Conservation (phyloP, 2,329 filamentous ascomycete genomes). For the Teratosphaeria pseudoeucalypti region DNA sequence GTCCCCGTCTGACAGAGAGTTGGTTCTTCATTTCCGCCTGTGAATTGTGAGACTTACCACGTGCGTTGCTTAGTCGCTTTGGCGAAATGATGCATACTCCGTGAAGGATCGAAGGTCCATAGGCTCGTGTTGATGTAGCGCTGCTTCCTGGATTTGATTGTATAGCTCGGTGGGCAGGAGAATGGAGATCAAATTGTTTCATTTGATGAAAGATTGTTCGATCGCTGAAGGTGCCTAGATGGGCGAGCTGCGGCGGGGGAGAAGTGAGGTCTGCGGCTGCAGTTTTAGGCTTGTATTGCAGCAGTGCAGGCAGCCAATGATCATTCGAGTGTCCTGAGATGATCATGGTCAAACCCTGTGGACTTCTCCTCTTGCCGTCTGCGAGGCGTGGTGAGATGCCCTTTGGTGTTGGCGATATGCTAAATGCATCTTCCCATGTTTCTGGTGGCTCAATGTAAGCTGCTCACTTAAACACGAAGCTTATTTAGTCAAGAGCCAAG, state of each 20-base stretch:
- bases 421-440: not conserved
- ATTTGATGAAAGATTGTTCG: too few relatives aligned
- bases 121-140: not conserved
- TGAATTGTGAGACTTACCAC: not conserved
- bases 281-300: too few relatives aligned
- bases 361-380: too few relatives aligned
- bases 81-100: not conserved
- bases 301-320: too few relatives aligned
- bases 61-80: not conserved
- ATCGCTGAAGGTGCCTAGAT: too few relatives aligned
- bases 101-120: not conserved
- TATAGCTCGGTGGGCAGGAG: not conserved
- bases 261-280: too few relatives aligned
- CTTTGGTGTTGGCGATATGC: not conserved
- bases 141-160: not conserved
- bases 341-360: too few relatives aligned
- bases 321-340: too few relatives aligned
- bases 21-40: too few relatives aligned
- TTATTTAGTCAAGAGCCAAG: not conserved
- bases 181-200: not conserved
- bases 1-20: too few relatives aligned
- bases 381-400: not conserved
- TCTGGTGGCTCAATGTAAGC: not conserved
- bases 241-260: too few relatives aligned
- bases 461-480: not conserved